A percentile compares a stretch with the other conserved stretches of the same genome.
Evolutionary conservation across 2,329 filamentous ascomycete genomes (phyloP).

Genomic region (Pyrenophora tritici-repentis): DNA sequence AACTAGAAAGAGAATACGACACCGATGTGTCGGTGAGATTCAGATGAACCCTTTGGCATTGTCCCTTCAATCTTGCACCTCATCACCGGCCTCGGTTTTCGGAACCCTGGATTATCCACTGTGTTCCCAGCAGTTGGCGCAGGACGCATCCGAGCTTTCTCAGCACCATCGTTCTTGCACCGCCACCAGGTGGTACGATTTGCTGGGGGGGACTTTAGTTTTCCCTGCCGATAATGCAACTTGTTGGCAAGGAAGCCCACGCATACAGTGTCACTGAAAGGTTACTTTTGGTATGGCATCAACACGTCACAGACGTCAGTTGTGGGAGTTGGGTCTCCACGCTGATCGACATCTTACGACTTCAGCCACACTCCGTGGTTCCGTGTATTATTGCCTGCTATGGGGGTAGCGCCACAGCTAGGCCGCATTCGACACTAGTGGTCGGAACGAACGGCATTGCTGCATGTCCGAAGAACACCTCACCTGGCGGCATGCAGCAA

Average conservation of each 20-base stretch:
- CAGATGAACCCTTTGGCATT: background rate
- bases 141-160: background rate
- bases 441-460: constrained; percentile 20
- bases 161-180: background rate
- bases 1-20: too few species aligned
- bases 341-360: background rate
- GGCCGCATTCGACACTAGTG: background rate
- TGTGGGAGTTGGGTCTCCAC: background rate
- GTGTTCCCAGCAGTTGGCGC: constrained; percentile 1
- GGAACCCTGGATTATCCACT: background rate
- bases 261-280: too few species aligned
- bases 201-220: background rate
- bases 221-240: background rate
- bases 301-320: background rate
- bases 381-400: constrained; percentile 7
- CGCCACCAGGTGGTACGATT: background rate
- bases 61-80: background rate
- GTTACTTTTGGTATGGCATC: background rate
- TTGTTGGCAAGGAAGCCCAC: background rate
- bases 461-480: constrained; percentile 15
- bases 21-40: background rate
- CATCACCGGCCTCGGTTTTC: background rate
- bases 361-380: constrained; percentile 14
- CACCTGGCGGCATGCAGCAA: constrained; percentile 3
- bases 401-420: constrained; percentile 18